phyloP scores from a whole-genome alignment of 176 grass and related monocot species.

The Tillandsia fasciculata region DNA sequence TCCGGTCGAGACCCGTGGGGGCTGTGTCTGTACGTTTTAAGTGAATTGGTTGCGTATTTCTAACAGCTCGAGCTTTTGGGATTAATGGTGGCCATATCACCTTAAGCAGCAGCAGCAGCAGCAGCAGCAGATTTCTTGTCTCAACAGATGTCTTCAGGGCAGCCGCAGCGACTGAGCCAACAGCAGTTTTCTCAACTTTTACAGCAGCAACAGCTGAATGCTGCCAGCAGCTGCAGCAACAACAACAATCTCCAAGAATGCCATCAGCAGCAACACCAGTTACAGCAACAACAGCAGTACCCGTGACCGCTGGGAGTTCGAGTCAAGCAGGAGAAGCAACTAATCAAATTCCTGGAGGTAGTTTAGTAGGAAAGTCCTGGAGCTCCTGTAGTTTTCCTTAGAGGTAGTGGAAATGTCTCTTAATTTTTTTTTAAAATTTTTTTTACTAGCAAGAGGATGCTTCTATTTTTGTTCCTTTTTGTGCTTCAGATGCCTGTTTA shows the following conservation, averaged over 20 bases:
- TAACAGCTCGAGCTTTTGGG: too few species aligned
- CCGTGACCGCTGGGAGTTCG: slow-evolving; percentile 48
- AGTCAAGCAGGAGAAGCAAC: slow-evolving; percentile 64
- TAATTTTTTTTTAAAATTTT: not conserved
- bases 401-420: not conserved
- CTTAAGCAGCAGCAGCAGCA: slow-evolving; percentile 62
- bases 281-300: slow-evolving; percentile 44
- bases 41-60: too few species aligned
- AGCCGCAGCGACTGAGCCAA: slow-evolving; percentile 34
- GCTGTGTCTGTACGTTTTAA: too few species aligned
- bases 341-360: slow-evolving; percentile 1
- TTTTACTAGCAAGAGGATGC: not conserved
- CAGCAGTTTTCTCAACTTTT: slow-evolving; percentile 36
- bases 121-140: slow-evolving; percentile 32
- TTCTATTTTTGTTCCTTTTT: slow-evolving; percentile 1
- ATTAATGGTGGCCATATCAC: slow-evolving; percentile 46
- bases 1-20: too few species aligned
- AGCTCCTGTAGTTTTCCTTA: not conserved
- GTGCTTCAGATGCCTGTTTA: not conserved
- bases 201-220: slow-evolving; percentile 57
- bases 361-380: not conserved
- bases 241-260: slow-evolving; percentile 73
- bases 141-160: slow-evolving; percentile 23
- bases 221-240: slow-evolving; percentile 43
- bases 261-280: slow-evolving; percentile 56